Evolutionary conservation across 768 basidiomycete genomes (phyloP).

Genomic region (Pisolithus orientalis): DNA sequence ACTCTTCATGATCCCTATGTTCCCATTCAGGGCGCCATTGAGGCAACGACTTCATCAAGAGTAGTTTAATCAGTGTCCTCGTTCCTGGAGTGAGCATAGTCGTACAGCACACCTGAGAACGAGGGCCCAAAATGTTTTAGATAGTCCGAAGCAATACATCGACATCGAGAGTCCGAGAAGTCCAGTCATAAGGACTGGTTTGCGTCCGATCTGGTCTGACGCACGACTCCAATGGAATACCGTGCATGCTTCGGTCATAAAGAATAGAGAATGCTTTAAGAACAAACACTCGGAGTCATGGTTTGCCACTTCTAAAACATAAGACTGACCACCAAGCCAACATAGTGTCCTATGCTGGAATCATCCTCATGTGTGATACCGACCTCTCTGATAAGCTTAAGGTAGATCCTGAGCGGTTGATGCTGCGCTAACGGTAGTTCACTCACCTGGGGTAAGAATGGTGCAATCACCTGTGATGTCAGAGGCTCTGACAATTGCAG

Average conservation of each 20-base stretch:
- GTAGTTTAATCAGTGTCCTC: constrained; percentile 3
- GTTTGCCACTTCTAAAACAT: neutral
- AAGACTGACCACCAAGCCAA: constrained; percentile 54
- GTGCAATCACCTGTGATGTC: constrained; percentile 70
- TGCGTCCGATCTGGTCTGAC: constrained; percentile 63
- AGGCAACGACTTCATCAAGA: constrained; percentile 45
- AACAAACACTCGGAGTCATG: constrained; percentile 14
- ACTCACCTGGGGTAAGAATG: constrained; percentile 68
- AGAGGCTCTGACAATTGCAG: constrained; percentile 75
- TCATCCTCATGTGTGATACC: constrained; percentile 68
- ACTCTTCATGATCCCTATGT: constrained; percentile 69
- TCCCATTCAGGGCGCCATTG: constrained; percentile 66
- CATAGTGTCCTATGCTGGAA: constrained; percentile 67
- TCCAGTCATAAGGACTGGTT: constrained; percentile 12
- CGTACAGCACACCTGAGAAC: constrained; percentile 22
- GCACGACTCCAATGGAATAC: constrained; percentile 68
- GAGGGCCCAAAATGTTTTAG: constrained; percentile 54
- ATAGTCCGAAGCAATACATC: constrained; percentile 27
- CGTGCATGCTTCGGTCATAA: constrained; percentile 59
- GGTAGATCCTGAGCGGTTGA: neutral
- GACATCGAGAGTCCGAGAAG: constrained; percentile 2
- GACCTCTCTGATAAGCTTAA: constrained; percentile 60
- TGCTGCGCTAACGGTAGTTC: too few species aligned
- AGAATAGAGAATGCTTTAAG: constrained; percentile 58
- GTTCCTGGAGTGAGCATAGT: neutral